Evolutionary conservation across 768 basidiomycete species (phyloP), one percentile per base, ranked within the genome.

Genomic region (Leccinum arenicola): DNA sequence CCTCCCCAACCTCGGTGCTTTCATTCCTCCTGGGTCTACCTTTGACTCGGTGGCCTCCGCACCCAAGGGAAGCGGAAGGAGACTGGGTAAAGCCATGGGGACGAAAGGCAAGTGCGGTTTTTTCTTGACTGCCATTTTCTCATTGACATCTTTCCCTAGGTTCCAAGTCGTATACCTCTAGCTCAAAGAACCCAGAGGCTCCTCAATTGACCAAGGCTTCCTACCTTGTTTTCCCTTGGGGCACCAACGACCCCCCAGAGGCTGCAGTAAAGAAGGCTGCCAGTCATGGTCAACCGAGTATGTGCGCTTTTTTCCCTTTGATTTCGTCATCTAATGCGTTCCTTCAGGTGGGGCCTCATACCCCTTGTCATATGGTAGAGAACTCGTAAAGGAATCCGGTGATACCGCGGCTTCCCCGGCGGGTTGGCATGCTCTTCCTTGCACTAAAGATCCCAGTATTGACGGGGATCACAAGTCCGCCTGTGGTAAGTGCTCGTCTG

Each of bases 341-440:
- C 14, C 12, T 29, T 17, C 33, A 66, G 57, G 10, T n/a, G 55
- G 7, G 12, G 4, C 4, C 1, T 6, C 40, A 19, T 54, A 62
- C 48, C 54, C 73, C 3, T 36, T 70, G 3, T 14, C 61, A 0
- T 74, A 65, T 25, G 73, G 73, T 29, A 69, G 72, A 50, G 59
- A 57, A 14, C 31, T 82, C 5, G 75, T 79, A 60, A 82, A 82
- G 67, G 87, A 90, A 77, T 86, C 85, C 66, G 85, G 83, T 62
- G 96, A 99, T 70, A 68, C 70, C 0, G 73, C 87, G 8, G 94
- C 95, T 6, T 91, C 89, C 51, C 96, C 96, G 14, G 79, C 82
- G 49, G 96, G 96, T 4, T 99, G 96, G 96, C 96, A 99, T 69
- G 70, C 87, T 0, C 78, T 98, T 52, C 95, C 95, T 14, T 79